These are phyloP conservation scores for Theobroma cacao DNA, from an alignment of 345 rosid genomes.

Conservation along the genomic window DNA sequence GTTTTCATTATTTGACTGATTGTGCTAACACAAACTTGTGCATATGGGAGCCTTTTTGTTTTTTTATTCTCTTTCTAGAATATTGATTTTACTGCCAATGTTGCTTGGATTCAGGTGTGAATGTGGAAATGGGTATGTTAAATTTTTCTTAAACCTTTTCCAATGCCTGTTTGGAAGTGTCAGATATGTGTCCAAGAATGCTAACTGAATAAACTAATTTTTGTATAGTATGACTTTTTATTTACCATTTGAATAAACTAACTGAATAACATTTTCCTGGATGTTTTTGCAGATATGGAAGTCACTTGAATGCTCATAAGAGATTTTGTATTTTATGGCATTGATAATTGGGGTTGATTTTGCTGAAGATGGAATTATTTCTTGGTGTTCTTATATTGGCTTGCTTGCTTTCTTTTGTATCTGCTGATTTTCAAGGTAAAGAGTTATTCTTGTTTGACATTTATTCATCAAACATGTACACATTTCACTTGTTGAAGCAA, in stretches of 20 bases:
- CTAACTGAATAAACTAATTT: neutral
- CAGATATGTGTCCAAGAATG: neutral
- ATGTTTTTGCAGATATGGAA: conserved; percentile 21
- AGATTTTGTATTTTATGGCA: neutral
- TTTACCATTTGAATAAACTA: conserved; percentile 4
- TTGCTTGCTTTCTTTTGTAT: conserved; percentile 46
- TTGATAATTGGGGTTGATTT: conserved; percentile 32
- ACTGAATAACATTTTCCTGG: too few relatives aligned
- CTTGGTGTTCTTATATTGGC: conserved; percentile 42
- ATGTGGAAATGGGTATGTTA: neutral
- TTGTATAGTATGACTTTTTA: neutral
- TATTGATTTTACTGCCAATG: neutral
- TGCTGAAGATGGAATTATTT: conserved; percentile 51
- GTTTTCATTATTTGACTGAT: neutral
- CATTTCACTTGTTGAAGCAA: neutral
- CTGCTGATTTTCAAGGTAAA: conserved; percentile 80
- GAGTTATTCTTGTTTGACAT: neutral
- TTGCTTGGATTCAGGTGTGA: neutral
- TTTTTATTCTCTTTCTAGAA: neutral
- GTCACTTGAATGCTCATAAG: conserved; percentile 8
- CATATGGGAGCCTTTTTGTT: neutral
- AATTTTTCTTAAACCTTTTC: neutral
- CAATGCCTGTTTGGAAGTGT: neutral
- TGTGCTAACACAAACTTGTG: neutral
- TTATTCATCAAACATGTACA: neutral